A percentile compares a stretch with the other conserved stretches of the same genome.
These are phyloP conservation scores for Blattamonas nauphoetae DNA, from an alignment of 78 protist genomes.

Conservation along the genomic window DNA sequence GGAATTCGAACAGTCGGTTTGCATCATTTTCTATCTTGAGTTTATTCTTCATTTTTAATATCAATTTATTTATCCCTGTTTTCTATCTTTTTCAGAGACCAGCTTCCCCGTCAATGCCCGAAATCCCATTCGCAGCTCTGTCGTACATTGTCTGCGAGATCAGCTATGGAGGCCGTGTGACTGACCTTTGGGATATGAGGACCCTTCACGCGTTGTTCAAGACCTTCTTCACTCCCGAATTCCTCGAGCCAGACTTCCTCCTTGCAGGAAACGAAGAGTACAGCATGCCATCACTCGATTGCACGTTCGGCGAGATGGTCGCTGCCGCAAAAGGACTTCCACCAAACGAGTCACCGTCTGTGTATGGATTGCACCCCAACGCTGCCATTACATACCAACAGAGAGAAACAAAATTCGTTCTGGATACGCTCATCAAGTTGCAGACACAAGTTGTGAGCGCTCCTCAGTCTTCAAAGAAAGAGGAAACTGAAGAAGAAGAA, in stretches of 20 bases:
- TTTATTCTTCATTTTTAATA: background rate
- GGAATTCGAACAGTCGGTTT: background rate
- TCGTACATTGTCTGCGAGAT: constrained; percentile 9
- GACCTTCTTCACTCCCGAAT: background rate
- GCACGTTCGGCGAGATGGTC: background rate
- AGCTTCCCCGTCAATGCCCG: background rate
- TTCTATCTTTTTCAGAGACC: background rate
- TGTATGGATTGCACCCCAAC: constrained; percentile 55
- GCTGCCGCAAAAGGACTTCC: background rate
- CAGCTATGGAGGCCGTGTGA: constrained; percentile 50
- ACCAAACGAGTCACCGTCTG: constrained; percentile 6
- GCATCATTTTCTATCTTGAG: too few species aligned
- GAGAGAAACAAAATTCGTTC: constrained; percentile 11
- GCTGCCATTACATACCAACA: constrained; percentile 45
- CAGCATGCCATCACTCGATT: background rate
- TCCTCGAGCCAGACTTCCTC: background rate
- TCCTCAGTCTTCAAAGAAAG: background rate
- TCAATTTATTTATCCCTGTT: background rate
- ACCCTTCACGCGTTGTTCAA: background rate
- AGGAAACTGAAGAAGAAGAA: background rate
- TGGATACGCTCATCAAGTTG: constrained; percentile 25
- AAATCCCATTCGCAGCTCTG: constrained; percentile 6
- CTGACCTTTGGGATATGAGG: constrained; percentile 29
- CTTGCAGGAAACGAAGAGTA: background rate
- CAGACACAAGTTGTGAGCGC: constrained; percentile 23